Base-by-base conservation (phyloP, 768 basidiomycete species). In the Tricholoma terreum region DNA sequence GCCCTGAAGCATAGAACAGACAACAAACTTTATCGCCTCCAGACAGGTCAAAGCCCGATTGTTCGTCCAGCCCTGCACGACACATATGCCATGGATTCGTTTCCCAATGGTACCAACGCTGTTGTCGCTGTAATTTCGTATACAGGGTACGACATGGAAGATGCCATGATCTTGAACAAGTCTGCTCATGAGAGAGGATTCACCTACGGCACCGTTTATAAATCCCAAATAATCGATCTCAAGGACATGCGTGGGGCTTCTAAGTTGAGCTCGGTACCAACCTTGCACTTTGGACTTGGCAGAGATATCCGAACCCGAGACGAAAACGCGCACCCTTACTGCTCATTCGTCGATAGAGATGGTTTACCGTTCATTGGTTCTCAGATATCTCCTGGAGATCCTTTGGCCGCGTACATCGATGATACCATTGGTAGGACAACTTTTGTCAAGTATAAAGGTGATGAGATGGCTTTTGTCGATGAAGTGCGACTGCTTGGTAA, bases 121-220 rank as follows among this genome's bases (percentile, higher is more conserved):
- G 80, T 99, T 58, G 97, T 99, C 50, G 97, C 97, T n/a, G 97
- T 99, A 67, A 98, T 99, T 65, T 99, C 97, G 0, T 99, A 99
- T 69, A 99, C 97, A 3, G 97, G 97, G 3, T 99, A 99, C 73
- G 97, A 99, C 71, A 99, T 99, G 97, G 97, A 99, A 75, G 97
- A 99, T 65, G 97, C 97, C 63, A 99, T 99, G 97, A 99, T 99
- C 63, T 77, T 99, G 52, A 99, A 99, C 73, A 99, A 99, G 75
- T 98, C 95, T 1, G 89, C 94, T 2, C 94, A 99, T 69, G 97
- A 99, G 74, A 89, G 97, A 31, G 97, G 97, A 0, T 99, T 99
- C 69, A 94, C 82, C 1, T 96, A 98, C 68, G 97, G 97, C 24
- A 92, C 94, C 1, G 85, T 99, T 31, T 98, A 98, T 80, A 98